These are phyloP conservation scores for Sarocladiaceae sp. DNA, from an alignment of 2,329 filamentous ascomycete species.

Conservation along the genomic window DNA sequence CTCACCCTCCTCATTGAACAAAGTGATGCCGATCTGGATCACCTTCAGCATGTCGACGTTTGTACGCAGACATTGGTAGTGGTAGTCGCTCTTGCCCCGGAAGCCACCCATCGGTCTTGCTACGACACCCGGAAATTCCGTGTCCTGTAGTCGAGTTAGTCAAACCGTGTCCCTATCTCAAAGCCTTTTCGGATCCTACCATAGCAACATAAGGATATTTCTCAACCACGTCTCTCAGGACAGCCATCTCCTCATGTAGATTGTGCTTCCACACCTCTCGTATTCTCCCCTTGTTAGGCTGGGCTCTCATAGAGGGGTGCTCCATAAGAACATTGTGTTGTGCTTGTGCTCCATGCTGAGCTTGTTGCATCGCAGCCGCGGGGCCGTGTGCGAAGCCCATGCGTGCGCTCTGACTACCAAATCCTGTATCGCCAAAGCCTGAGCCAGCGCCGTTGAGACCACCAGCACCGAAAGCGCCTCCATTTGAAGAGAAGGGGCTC, in stretches of 20 bases:
- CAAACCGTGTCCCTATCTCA: background rate
- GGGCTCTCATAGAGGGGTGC: conserved; percentile 33
- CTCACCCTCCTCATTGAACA: conserved; percentile 88
- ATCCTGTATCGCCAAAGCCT: conserved; percentile 60
- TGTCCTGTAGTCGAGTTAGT: conserved; percentile 57
- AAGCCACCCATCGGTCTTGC: conserved; percentile 93
- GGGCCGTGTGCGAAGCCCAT: conserved; percentile 71
- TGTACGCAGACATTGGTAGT: conserved; percentile 94
- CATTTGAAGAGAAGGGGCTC: conserved; percentile 58
- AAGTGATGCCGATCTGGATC: conserved; percentile 90
- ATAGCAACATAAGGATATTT: conserved; percentile 96
- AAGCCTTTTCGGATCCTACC: conserved; percentile 58
- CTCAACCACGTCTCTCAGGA: conserved; percentile 75
- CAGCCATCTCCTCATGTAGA: conserved; percentile 81
- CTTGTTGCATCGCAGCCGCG: conserved; percentile 53
- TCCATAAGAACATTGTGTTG: conserved; percentile 35
- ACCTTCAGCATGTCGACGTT: conserved; percentile 98
- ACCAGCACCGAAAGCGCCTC: conserved; percentile 50
- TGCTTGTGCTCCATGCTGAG: conserved; percentile 44
- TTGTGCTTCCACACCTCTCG: conserved; percentile 95
- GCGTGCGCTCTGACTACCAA: conserved; percentile 80
- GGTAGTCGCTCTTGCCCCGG: conserved; percentile 91
- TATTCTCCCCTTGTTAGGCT: conserved; percentile 75
- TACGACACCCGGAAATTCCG: conserved; percentile 96
- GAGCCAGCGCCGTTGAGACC: conserved; percentile 51